These are phyloP conservation scores for Penicillium sp. DNA, from an alignment of 2,329 filamentous ascomycete genomes.

Conservation along the genomic window DNA sequence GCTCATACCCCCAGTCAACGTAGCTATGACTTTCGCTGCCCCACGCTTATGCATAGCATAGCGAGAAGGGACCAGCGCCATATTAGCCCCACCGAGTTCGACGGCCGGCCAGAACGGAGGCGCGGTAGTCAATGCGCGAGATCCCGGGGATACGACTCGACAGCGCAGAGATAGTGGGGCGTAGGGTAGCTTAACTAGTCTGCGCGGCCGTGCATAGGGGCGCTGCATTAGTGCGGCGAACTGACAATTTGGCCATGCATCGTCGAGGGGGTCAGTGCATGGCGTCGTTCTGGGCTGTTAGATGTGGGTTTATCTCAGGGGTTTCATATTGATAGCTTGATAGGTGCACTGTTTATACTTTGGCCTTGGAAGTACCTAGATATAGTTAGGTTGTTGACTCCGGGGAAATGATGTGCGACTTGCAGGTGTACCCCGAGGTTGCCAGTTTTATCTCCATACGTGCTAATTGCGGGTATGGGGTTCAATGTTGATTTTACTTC, in stretches of 20 bases:
- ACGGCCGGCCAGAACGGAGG: conserved; percentile 10
- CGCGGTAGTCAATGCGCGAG: conserved; percentile 23
- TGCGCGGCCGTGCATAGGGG: conserved; percentile 19
- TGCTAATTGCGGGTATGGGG: neutral
- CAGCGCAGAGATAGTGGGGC: conserved; percentile 17
- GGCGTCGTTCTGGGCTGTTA: conserved; percentile 1
- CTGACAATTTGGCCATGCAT: conserved; percentile 22
- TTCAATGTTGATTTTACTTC: neutral
- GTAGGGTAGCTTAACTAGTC: conserved; percentile 11
- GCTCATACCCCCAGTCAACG: too few species aligned
- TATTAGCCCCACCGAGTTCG: conserved; percentile 1
- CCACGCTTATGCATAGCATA: conserved; percentile 24
- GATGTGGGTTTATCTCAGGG: conserved; percentile 16
- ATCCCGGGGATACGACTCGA: conserved; percentile 21
- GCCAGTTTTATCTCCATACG: neutral
- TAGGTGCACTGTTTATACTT: neutral
- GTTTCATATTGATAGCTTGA: conserved; percentile 1
- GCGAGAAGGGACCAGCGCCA: conserved; percentile 7
- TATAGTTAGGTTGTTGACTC: neutral
- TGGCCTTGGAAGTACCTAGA: neutral
- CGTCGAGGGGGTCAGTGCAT: conserved; percentile 13
- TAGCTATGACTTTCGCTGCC: neutral
- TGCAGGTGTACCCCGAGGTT: conserved; percentile 11
- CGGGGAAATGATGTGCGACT: conserved; percentile 7
- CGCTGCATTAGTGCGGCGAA: conserved; percentile 25